These are phyloP conservation scores for Microsporum ferrugineum DNA, from an alignment of 2,329 filamentous ascomycete species.

Conservation along the genomic window DNA sequence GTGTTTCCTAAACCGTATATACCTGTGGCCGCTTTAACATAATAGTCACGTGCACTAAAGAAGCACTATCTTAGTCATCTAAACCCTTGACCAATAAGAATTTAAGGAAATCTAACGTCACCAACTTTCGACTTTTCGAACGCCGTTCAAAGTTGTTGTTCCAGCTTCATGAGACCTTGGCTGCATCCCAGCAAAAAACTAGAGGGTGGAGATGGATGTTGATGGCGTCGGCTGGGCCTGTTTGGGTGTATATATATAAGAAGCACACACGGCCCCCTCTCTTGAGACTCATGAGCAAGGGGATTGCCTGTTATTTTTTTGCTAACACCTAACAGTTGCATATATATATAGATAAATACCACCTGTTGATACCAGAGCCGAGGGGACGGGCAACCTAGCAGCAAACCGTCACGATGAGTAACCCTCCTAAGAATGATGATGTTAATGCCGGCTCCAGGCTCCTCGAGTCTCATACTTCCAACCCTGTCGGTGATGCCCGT, in stretches of 20 bases:
- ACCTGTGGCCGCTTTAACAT: not conserved
- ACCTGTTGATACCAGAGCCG: too few relatives aligned
- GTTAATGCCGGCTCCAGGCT: slow-evolving; percentile 26
- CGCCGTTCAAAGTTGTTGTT: not conserved
- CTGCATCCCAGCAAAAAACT: not conserved
- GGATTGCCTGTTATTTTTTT: too few relatives aligned
- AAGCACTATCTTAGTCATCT: not conserved
- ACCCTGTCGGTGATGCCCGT: slow-evolving; percentile 33
- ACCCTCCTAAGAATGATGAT: not conserved
- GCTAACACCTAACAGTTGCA: too few relatives aligned
- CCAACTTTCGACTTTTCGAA: not conserved
- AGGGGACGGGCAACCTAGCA: not conserved
- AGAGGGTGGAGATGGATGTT: not conserved
- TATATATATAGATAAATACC: too few relatives aligned
- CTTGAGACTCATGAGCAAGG: too few relatives aligned
- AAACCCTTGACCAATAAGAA: not conserved
- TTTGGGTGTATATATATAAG: not conserved
- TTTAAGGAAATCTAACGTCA: slow-evolving; percentile 4
- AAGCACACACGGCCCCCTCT: too few relatives aligned
- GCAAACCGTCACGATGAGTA: not conserved
- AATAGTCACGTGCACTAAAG: not conserved
- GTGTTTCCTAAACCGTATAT: not conserved
- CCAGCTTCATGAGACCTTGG: not conserved
- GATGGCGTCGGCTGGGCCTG: not conserved
- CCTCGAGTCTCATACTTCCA: slow-evolving; percentile 30